These are phyloP conservation scores for Aspergillus leporis DNA, from an alignment of 495 filamentous ascomycete genomes.

Conservation along the genomic window DNA sequence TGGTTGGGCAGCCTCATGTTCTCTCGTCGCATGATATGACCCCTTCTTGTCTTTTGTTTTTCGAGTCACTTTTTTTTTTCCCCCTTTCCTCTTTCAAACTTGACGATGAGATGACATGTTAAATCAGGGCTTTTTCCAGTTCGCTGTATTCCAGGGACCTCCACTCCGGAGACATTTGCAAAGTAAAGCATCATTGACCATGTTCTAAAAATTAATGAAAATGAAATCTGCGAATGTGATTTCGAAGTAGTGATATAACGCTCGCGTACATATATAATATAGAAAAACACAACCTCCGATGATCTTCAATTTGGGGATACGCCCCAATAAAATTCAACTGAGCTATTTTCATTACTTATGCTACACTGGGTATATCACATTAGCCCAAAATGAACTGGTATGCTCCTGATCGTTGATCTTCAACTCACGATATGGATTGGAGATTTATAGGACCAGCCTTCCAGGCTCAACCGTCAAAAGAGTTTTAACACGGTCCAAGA, in stretches of 20 bases:
- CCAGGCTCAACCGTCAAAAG: conserved; percentile 83
- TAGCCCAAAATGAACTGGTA: conserved; percentile 10
- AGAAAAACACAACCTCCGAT: neutral
- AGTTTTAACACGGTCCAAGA: conserved; percentile 79
- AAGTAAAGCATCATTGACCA: conserved; percentile 2
- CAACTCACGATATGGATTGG: conserved; percentile 17
- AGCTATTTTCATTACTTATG: conserved; percentile 34
- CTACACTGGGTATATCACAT: conserved; percentile 31
- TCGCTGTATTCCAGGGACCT: conserved; percentile 5
- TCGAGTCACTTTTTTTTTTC: conserved; percentile 4
- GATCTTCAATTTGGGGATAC: neutral
- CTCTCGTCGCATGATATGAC: conserved; percentile 3
- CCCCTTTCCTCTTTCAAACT: conserved; percentile 5
- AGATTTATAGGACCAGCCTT: conserved; percentile 61
- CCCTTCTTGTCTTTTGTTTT: conserved; percentile 7
- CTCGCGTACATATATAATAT: conserved; percentile 12
- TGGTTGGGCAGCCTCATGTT: conserved; percentile 1
- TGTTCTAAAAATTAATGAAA: conserved; percentile 6
- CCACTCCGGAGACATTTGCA: conserved; percentile 12
- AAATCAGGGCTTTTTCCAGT: neutral
- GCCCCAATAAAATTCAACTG: neutral
- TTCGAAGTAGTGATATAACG: conserved; percentile 6
- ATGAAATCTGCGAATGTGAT: conserved; percentile 8
- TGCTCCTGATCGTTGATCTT: neutral
- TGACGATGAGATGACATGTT: conserved; percentile 29